Percentiles rank a stretch among this genome's conserved stretches.
phyloP scores from a whole-genome alignment of 2,329 filamentous ascomycete genomes.

The Metarhizium guizhouense region DNA sequence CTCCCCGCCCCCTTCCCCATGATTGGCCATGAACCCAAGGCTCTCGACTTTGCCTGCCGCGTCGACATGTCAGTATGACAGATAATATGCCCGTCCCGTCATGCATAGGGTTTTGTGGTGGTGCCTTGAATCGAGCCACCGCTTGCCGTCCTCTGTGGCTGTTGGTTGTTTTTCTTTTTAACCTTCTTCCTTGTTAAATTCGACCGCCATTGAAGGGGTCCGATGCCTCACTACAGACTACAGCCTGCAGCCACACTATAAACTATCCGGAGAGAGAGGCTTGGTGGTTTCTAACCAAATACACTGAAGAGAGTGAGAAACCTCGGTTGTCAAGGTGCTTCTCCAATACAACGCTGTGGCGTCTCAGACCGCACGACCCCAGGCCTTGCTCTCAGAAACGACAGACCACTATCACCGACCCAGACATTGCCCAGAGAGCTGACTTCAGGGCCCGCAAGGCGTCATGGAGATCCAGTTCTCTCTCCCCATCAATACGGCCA shows the following conservation, averaged over 20 bases:
- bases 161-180: neutral
- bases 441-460: neutral
- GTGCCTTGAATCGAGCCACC: neutral
- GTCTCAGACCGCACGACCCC: neutral
- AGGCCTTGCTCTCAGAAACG: neutral
- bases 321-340: neutral
- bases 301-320: neutral
- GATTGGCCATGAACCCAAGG: neutral
- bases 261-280: too few relatives aligned
- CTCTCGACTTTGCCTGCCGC: neutral
- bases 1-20: neutral
- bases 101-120: neutral
- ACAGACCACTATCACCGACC: neutral
- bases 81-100: neutral
- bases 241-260: too few relatives aligned
- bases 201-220: neutral
- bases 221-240: neutral
- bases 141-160: neutral
- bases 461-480: conserved; percentile 31
- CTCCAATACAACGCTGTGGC: neutral
- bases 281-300: neutral
- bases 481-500: conserved; percentile 18
- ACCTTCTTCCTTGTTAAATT: neutral
- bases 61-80: neutral
- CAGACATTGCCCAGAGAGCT: too few relatives aligned